A percentile compares a stretch with the other conserved stretches of the same genome.
Evolutionary conservation across 768 basidiomycete species (phyloP).

Genomic region (Russula griseocarnosa): DNA sequence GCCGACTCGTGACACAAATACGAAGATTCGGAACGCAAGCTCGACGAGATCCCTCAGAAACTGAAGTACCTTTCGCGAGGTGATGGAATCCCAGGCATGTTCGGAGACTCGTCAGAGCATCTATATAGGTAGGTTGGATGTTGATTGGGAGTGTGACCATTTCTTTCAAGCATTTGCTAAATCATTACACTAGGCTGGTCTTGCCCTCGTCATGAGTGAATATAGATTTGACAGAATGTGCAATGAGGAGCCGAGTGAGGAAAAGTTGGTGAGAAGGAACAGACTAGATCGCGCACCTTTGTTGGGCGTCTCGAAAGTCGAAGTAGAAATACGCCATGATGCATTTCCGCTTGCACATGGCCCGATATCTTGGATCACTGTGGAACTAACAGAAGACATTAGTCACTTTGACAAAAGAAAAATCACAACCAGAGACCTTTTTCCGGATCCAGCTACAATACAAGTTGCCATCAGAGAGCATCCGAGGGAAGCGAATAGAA

Average conservation of each 20-base stretch:
- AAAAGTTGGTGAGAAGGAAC: background rate
- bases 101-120: slow-evolving; percentile 6
- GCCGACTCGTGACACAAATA: background rate
- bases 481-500: background rate
- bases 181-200: background rate
- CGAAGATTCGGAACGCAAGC: background rate
- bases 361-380: background rate
- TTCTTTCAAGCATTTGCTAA: background rate
- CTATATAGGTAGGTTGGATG: background rate
- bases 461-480: background rate
- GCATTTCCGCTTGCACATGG: background rate
- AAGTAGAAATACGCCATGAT: background rate
- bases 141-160: background rate
- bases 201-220: background rate
- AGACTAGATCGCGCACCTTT: background rate
- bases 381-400: background rate
- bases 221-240: background rate
- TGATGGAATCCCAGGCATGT: background rate
- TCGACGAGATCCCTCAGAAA: background rate
- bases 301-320: background rate
- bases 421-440: background rate
- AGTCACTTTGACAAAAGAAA: background rate
- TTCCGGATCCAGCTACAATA: background rate
- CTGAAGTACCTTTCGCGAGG: background rate
- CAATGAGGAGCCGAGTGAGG: background rate